phyloP scores from a whole-genome alignment of 1,284 basidiomycete species.

The Rhodotorula sp. region DNA sequence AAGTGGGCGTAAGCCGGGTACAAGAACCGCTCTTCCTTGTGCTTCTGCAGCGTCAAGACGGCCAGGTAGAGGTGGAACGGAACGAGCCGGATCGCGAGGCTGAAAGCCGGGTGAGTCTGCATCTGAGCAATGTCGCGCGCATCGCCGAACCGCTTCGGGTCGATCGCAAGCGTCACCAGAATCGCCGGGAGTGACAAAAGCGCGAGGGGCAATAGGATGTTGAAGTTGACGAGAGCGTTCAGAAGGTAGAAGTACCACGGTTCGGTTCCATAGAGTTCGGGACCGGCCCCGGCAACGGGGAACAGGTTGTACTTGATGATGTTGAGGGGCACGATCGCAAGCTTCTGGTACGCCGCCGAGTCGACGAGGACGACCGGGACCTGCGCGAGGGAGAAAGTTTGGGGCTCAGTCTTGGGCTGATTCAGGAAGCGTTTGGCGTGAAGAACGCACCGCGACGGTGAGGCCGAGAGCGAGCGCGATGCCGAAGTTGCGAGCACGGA shows the following conservation, averaged over 20 bases:
- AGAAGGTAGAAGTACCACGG: constrained; percentile 77
- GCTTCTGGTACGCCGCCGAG: constrained; percentile 78
- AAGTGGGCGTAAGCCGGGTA: constrained; percentile 89
- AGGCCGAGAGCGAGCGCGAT: constrained; percentile 23
- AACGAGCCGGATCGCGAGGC: constrained; percentile 70
- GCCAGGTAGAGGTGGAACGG: constrained; percentile 87
- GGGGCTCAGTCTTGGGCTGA: neutral
- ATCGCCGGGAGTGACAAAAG: constrained; percentile 75
- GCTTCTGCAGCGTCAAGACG: constrained; percentile 75
- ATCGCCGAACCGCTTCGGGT: constrained; percentile 72
- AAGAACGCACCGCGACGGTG: constrained; percentile 61
- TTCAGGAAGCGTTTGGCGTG: too few species aligned
- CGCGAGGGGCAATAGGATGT: constrained; percentile 76
- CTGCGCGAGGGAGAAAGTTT: constrained; percentile 51
- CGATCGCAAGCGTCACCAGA: constrained; percentile 68
- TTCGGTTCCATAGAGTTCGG: constrained; percentile 89
- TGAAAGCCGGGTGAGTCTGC: constrained; percentile 41
- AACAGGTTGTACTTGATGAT: constrained; percentile 93
- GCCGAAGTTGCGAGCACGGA: constrained; percentile 21
- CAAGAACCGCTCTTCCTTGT: constrained; percentile 99
- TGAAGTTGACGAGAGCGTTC: constrained; percentile 92
- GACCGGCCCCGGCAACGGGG: constrained; percentile 61
- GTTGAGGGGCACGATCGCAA: constrained; percentile 83
- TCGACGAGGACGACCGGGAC: constrained; percentile 77
- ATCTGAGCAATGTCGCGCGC: constrained; percentile 35